phyloP scores from a whole-genome alignment of 371 early-diverging fungal genomes.

The Lichtheimia hyalospora region DNA sequence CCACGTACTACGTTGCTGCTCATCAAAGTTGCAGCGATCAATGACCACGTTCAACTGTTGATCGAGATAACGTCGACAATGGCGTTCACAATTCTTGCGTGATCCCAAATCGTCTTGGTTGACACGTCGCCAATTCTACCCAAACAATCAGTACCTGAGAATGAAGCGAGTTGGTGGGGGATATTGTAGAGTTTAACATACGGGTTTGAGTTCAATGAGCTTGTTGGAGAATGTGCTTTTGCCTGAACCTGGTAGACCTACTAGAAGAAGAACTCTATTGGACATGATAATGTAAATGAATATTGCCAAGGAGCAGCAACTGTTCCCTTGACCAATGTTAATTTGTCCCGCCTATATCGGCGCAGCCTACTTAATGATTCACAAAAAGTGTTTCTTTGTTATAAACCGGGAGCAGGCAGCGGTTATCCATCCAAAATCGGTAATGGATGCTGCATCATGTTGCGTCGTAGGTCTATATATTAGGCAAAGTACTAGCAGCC shows the following conservation, averaged over 20 bases:
- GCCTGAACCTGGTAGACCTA: slow-evolving; percentile 71
- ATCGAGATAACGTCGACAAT: slow-evolving; percentile 31
- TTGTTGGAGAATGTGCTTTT: slow-evolving; percentile 66
- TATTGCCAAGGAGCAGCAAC: too few species aligned
- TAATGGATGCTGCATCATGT: too few species aligned
- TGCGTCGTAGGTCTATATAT: too few species aligned
- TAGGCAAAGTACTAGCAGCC: too few species aligned
- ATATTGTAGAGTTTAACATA: slow-evolving; percentile 1
- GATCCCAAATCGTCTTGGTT: slow-evolving; percentile 73
- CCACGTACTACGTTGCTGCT: slow-evolving; percentile 71
- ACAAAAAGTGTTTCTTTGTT: too few species aligned
- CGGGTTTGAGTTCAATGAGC: slow-evolving; percentile 23
- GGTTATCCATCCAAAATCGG: too few species aligned
- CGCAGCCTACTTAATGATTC: too few species aligned
- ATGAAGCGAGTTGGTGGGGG: too few species aligned
- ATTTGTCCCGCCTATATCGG: too few species aligned
- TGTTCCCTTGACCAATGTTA: too few species aligned
- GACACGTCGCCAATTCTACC: slow-evolving; percentile 39
- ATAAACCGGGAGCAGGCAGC: too few species aligned
- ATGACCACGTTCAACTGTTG: slow-evolving; percentile 65
- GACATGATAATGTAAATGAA: slow-evolving; percentile 3
- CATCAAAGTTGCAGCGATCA: slow-evolving; percentile 81
- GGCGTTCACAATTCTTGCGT: slow-evolving; percentile 63
- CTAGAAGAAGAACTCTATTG: slow-evolving; percentile 56
- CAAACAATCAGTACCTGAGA: neutral